These are phyloP conservation scores for Podila clonocystis DNA, from an alignment of 192 early-diverging fungal species.

Conservation along the genomic window DNA sequence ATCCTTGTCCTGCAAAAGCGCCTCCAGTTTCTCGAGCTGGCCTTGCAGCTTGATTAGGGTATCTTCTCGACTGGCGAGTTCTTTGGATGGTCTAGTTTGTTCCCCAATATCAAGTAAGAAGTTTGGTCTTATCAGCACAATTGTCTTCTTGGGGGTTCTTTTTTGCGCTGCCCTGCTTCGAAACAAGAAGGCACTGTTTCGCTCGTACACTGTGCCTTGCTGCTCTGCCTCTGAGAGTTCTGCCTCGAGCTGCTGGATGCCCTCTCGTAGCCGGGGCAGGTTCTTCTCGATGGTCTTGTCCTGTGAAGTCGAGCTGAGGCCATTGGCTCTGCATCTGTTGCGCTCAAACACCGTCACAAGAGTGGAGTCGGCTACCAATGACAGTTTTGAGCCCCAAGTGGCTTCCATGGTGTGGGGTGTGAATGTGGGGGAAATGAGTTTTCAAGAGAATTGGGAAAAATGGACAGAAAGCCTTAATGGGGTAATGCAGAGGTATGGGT, in stretches of 20 bases:
- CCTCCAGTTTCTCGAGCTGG: constrained; percentile 69
- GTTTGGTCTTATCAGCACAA: too few relatives aligned
- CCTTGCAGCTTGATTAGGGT: constrained; percentile 69
- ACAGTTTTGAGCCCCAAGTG: constrained; percentile 54
- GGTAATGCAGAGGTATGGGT: neutral
- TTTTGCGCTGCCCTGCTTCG: too few relatives aligned
- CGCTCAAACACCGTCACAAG: constrained; percentile 63
- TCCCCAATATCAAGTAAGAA: neutral
- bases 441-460: neutral
- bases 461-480: neutral
- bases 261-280: constrained; percentile 58
- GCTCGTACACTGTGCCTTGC: constrained; percentile 57
- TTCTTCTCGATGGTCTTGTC: constrained; percentile 65
- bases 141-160: too few relatives aligned
- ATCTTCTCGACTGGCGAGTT: constrained; percentile 70
- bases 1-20: constrained; percentile 54
- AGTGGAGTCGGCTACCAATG: constrained; percentile 67
- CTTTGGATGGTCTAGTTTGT: constrained; percentile 47
- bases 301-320: constrained; percentile 61
- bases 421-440: neutral
- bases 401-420: constrained; percentile 21
- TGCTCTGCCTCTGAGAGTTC: constrained; percentile 67
- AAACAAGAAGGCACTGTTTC: too few relatives aligned
- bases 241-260: constrained; percentile 62
- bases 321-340: constrained; percentile 59